Evolutionary conservation across 2,329 filamentous ascomycete genomes (phyloP).

Genomic region (Cytospora schulzeri): DNA sequence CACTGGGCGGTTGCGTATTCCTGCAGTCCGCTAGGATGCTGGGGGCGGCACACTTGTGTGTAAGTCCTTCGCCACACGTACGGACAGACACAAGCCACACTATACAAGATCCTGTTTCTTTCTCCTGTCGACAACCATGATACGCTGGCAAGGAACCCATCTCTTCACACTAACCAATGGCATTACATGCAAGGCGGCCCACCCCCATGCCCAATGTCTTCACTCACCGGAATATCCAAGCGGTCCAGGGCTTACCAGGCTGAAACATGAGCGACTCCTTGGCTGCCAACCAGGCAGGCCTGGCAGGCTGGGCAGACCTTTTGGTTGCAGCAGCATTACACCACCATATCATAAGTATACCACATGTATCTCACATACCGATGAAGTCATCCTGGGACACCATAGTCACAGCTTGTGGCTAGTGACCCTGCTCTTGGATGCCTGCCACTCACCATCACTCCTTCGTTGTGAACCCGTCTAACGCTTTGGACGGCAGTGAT

Average conservation of each 20-base stretch:
- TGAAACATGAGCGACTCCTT: conserved; percentile 16
- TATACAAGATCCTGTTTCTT: conserved; percentile 30
- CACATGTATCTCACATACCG: neutral
- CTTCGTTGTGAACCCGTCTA: conserved; percentile 15
- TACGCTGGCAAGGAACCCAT: conserved; percentile 18
- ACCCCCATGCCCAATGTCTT: conserved; percentile 13
- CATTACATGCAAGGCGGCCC: conserved; percentile 22
- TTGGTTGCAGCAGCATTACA: conserved; percentile 19
- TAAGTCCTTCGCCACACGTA: conserved; percentile 28
- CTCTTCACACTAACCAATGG: conserved; percentile 21
- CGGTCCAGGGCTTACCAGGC: neutral
- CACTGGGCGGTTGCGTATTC: neutral
- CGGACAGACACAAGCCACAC: conserved; percentile 27
- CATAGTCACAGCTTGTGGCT: conserved; percentile 12
- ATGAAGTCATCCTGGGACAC: conserved; percentile 29
- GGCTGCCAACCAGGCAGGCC: neutral
- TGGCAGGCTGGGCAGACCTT: neutral
- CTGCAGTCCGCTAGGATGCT: conserved; percentile 4
- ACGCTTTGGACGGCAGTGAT: conserved; percentile 11
- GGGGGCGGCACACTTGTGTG: conserved; percentile 11
- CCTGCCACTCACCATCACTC: conserved; percentile 14
- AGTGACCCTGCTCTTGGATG: conserved; percentile 9
- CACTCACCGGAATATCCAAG: conserved; percentile 7
- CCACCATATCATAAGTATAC: conserved; percentile 6
- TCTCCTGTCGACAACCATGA: conserved; percentile 16